phyloP scores from a whole-genome alignment of 495 filamentous ascomycete species.

The Aspergillus sclerotioniger region DNA sequence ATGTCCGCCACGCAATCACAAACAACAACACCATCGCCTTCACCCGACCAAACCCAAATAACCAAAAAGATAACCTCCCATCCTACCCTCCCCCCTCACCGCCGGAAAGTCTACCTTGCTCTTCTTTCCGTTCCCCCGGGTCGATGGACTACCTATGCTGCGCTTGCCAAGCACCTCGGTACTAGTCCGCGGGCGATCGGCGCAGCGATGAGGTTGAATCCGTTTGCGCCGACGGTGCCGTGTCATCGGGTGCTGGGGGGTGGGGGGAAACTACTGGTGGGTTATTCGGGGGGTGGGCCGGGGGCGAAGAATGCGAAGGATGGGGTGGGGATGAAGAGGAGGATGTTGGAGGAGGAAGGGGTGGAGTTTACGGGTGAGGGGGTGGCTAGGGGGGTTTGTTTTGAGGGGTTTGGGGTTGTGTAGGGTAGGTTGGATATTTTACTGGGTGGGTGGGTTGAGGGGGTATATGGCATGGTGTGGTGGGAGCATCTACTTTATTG shows the following conservation, averaged over 20 bases:
- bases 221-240: slow-evolving; percentile 63
- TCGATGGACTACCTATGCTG: slow-evolving; percentile 69
- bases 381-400: slow-evolving; percentile 21
- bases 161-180: slow-evolving; percentile 60
- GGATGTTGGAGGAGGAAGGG: slow-evolving; percentile 24
- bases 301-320: slow-evolving; percentile 12
- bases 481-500: no score
- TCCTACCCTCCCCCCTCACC: slow-evolving; percentile 51
- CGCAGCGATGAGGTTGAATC: slow-evolving; percentile 69
- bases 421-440: no score
- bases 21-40: slow-evolving; percentile 33
- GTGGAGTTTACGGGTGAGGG: slow-evolving; percentile 20
- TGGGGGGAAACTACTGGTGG: slow-evolving; percentile 14
- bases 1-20: slow-evolving; percentile 24
- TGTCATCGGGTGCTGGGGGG: slow-evolving; percentile 42
- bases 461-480: no score
- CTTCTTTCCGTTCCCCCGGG: slow-evolving; percentile 71
- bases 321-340: slow-evolving; percentile 20
- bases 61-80: slow-evolving; percentile 32
- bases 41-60: not conserved
- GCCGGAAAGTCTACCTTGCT: slow-evolving; percentile 60
- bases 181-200: slow-evolving; percentile 79
- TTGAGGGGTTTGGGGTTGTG: slow-evolving; percentile 17
- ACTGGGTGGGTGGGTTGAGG: no score
- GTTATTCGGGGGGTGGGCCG: slow-evolving; percentile 22